Percentiles rank a stretch among this genome's conserved stretches.
Evolutionary conservation across 129 eudicot genomes (phyloP).

Genomic region (Cynara cardunculus): DNA sequence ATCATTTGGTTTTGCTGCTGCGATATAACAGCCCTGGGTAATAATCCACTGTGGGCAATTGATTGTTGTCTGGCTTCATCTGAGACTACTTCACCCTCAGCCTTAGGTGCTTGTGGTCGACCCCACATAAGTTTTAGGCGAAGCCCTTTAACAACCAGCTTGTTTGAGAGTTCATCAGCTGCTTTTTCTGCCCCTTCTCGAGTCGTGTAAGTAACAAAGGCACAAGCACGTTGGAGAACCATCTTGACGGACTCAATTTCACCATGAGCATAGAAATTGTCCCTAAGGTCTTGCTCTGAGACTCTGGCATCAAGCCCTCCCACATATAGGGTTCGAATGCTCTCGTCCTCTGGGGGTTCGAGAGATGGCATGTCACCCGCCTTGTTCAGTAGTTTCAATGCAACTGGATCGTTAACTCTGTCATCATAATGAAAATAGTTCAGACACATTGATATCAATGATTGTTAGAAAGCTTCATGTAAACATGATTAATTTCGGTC

Average conservation of each 20-base stretch:
- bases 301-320: slow-evolving; percentile 85
- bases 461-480: background rate
- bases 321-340: slow-evolving; percentile 85
- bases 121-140: slow-evolving; percentile 97
- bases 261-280: slow-evolving; percentile 82
- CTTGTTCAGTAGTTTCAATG: slow-evolving; percentile 84
- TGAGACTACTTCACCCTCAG: slow-evolving; percentile 43
- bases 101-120: slow-evolving; percentile 75
- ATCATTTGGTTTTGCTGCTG: slow-evolving; percentile 75
- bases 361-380: slow-evolving; percentile 96
- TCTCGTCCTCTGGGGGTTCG: slow-evolving; percentile 89
- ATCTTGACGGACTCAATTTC: slow-evolving; percentile 86
- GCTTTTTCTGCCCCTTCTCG: slow-evolving; percentile 92
- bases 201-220: slow-evolving; percentile 91
- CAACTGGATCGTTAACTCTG: slow-evolving; percentile 97
- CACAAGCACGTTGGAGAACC: slow-evolving; percentile 85
- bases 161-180: slow-evolving; percentile 90
- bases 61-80: slow-evolving; percentile 74
- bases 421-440: background rate
- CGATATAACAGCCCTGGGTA: slow-evolving; percentile 87
- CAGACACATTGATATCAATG: background rate
- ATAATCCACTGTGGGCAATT: slow-evolving; percentile 72
- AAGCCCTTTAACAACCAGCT: slow-evolving; percentile 72
- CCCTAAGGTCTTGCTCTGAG: slow-evolving; percentile 84
- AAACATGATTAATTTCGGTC: too few relatives aligned